Evolutionary conservation across 805 yeast species (phyloP), one percentile per base, ranked within the genome.

Genomic region (Starmerella potacharoeniae): DNA sequence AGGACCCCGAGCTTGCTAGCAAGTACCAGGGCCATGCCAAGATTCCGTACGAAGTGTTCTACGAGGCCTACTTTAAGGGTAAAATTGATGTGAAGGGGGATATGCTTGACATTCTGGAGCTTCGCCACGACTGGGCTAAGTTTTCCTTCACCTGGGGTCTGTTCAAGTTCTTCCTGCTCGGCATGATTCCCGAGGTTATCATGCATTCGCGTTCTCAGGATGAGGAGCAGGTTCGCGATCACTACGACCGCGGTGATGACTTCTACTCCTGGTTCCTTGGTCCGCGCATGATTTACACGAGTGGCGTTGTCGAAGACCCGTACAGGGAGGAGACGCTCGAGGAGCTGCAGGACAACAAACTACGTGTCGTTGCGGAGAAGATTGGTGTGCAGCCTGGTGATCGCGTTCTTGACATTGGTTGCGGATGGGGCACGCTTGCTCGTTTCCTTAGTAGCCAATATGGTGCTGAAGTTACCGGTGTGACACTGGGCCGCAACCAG

Each of bases 351-450:
- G 96, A 88, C 73, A 88, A 88, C 77, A 88, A 89, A 73, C 76
- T 88, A 69, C 83, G 86, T 66, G 73, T 84, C 65, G 95, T 88
- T 53, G 89, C 95, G 68, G 95, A 86, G 71, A 88, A 88, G 74
- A 83, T 87, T 60, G 85, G 78, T 57, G 75, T 88, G 64, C 67
- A 82, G 66, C 65, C 78, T 61, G 93, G 87, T 64, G 96, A 88
- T 62, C 74, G 73, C 58, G 75, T 87, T 69, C 80, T 88, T 58
- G 96, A 88, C 67, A 73, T 88, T 56, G 96, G 96, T 59, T 88
- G 96, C 72, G 96, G 96, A 64, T 88, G 96, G 96, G 96, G 96
- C 68, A 85, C 96, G 51, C 77, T 90, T 67, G 88, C 95, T 48
- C 77, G 91, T 34, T 87, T 75, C 70, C 89, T 93, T 34, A 85